phyloP scores from a whole-genome alignment of 192 early-diverging fungal species.

The Coemansia sp. region DNA sequence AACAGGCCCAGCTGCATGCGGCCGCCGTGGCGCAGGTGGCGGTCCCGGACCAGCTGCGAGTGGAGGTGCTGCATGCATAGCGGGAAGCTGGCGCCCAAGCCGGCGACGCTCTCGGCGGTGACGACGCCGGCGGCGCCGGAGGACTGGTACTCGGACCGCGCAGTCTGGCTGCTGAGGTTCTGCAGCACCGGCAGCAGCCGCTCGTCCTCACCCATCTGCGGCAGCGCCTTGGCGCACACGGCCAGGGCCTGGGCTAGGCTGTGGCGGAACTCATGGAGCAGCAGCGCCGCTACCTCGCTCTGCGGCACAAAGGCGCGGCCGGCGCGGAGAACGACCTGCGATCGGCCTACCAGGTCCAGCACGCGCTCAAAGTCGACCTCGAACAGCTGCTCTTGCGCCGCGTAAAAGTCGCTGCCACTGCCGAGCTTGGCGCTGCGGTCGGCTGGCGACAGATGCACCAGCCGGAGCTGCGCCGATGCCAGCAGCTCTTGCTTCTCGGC shows the following conservation, averaged over 20 bases:
- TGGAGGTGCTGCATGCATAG: constrained; percentile 92
- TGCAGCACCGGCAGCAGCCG: constrained; percentile 85
- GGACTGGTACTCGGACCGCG: constrained; percentile 69
- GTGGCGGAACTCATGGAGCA: constrained; percentile 77
- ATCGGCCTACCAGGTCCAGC: constrained; percentile 60
- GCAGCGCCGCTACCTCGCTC: constrained; percentile 69
- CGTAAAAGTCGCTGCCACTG: constrained; percentile 27
- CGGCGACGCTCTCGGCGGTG: constrained; percentile 69
- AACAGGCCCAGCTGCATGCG: constrained; percentile 94
- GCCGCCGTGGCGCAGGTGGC: constrained; percentile 85
- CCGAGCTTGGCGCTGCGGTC: constrained; percentile 20
- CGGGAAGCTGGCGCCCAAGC: constrained; percentile 76
- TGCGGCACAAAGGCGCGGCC: constrained; percentile 79
- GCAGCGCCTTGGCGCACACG: constrained; percentile 75
- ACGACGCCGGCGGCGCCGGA: constrained; percentile 60
- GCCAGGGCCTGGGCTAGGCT: constrained; percentile 58
- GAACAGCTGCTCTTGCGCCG: constrained; percentile 42
- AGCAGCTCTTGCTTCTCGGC: constrained; percentile 46
- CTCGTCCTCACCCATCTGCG: constrained; percentile 91
- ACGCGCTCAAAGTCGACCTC: constrained; percentile 76
- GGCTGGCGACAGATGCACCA: constrained; percentile 19
- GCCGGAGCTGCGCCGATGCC: constrained; percentile 22
- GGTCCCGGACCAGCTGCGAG: constrained; percentile 66
- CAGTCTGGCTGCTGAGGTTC: constrained; percentile 83
- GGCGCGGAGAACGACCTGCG: constrained; percentile 63